Conservation (phyloP, 129 eudicot species). For the Pulicaria dysenterica region DNA sequence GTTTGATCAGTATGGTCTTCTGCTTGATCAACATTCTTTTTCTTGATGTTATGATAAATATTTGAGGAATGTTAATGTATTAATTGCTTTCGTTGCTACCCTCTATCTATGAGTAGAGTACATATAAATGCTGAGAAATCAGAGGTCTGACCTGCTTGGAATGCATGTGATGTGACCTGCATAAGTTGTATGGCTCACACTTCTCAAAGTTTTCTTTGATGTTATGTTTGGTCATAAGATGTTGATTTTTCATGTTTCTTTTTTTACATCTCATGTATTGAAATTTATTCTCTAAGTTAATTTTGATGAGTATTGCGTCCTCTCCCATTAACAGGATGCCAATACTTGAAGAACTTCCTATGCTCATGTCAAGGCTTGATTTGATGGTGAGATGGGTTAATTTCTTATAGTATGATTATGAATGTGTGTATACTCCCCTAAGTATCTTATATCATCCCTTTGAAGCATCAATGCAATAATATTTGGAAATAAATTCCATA, state of each 20-base stretch:
- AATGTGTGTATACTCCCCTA: neutral
- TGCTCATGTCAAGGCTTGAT: constrained; percentile 68
- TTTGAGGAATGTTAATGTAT: neutral
- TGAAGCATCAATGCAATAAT: neutral
- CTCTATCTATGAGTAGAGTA: neutral
- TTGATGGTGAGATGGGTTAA: constrained; percentile 52
- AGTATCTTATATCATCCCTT: neutral
- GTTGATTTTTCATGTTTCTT: neutral
- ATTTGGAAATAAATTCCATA: neutral
- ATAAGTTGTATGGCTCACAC: constrained; percentile 8
- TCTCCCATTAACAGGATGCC: constrained; percentile 43
- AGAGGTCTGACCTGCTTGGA: neutral
- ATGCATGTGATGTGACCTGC: neutral
- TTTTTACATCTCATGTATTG: neutral
- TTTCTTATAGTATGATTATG: neutral
- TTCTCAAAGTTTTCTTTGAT: neutral
- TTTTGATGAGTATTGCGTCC: constrained; percentile 13
- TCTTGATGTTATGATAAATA: neutral
- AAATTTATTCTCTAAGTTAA: neutral
- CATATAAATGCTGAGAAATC: neutral
- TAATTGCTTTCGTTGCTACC: neutral
- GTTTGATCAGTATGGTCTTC: neutral
- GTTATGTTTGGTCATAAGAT: neutral
- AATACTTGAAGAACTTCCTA: constrained; percentile 59
- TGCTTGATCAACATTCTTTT: neutral